These are phyloP conservation scores for Lasiosphaeria ovina DNA, from an alignment of 495 filamentous ascomycete species.

Conservation along the genomic window DNA sequence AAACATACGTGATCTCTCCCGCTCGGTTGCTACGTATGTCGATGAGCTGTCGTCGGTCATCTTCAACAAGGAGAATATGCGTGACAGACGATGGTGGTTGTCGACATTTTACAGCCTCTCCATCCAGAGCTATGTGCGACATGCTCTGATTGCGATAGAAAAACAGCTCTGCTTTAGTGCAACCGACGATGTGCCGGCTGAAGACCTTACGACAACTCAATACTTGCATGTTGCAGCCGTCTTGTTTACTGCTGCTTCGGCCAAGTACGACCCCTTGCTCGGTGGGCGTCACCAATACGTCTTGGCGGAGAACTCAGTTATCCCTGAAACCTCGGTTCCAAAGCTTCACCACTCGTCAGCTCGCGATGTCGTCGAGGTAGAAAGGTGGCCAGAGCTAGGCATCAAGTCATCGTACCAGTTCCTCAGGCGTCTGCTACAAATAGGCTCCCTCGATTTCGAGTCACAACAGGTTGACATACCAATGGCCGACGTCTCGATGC, in stretches of 20 bases:
- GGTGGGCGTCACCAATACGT: slow-evolving; percentile 29
- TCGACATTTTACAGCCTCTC: slow-evolving; percentile 38
- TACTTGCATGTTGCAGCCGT: slow-evolving; percentile 30
- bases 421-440: slow-evolving; percentile 28
- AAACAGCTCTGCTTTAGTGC: slow-evolving; percentile 27
- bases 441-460: slow-evolving; percentile 33
- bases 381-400: slow-evolving; percentile 28
- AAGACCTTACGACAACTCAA: slow-evolving; percentile 27
- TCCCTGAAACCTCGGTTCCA: slow-evolving; percentile 27
- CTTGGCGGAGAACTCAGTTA: slow-evolving; percentile 29
- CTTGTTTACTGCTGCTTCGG: slow-evolving; percentile 31
- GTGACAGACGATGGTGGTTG: slow-evolving; percentile 34
- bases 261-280: slow-evolving; percentile 32
- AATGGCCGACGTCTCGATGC: neutral
- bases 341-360: slow-evolving; percentile 29
- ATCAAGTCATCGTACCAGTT: slow-evolving; percentile 32
- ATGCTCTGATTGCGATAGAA: slow-evolving; percentile 32
- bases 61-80: slow-evolving; percentile 41
- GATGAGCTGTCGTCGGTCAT: slow-evolving; percentile 36
- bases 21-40: slow-evolving; percentile 22
- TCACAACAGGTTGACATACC: slow-evolving; percentile 5
- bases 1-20: slow-evolving; percentile 28
- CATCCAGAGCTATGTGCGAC: slow-evolving; percentile 36
- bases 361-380: slow-evolving; percentile 26
- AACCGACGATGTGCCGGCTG: slow-evolving; percentile 24